phyloP scores from a whole-genome alignment of 345 rosid species.

The Viola odorata region DNA sequence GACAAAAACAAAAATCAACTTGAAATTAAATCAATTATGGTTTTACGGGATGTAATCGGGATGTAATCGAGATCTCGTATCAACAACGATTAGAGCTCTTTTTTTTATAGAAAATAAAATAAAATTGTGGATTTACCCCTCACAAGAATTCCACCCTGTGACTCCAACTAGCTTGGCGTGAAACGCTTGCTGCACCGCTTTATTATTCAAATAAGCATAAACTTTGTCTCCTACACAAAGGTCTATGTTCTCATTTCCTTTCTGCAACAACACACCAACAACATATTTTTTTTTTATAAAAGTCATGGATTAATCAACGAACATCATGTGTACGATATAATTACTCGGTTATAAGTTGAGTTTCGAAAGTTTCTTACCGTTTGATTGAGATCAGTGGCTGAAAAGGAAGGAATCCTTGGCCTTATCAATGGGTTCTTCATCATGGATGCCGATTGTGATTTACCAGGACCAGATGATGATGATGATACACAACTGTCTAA shows the following conservation, averaged over 20 bases:
- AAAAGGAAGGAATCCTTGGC: background rate
- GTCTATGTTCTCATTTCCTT: constrained; percentile 11
- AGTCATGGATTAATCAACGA: no score
- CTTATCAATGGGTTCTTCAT: background rate
- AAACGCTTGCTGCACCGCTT: constrained; percentile 21
- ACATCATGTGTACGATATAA: no score
- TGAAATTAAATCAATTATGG: no score
- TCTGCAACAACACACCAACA: background rate
- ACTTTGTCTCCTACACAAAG: constrained; percentile 12
- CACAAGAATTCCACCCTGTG: constrained; percentile 14
- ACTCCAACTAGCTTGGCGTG: constrained; percentile 20
- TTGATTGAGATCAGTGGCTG: background rate
- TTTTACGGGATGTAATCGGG: no score
- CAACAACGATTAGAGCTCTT: no score
- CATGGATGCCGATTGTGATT: background rate
- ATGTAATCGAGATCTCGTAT: no score
- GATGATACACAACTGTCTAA: constrained; percentile 8
- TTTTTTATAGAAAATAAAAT: background rate
- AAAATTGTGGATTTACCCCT: constrained; percentile 8
- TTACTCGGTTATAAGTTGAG: no score
- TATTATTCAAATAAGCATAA: constrained; percentile 10
- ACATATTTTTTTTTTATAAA: no score
- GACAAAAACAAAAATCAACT: no score
- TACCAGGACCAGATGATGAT: no score
- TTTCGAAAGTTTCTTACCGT: constrained; percentile 10